Conservation (phyloP, 202 grass and related monocot species). For the Saccharum hybrid region DNA sequence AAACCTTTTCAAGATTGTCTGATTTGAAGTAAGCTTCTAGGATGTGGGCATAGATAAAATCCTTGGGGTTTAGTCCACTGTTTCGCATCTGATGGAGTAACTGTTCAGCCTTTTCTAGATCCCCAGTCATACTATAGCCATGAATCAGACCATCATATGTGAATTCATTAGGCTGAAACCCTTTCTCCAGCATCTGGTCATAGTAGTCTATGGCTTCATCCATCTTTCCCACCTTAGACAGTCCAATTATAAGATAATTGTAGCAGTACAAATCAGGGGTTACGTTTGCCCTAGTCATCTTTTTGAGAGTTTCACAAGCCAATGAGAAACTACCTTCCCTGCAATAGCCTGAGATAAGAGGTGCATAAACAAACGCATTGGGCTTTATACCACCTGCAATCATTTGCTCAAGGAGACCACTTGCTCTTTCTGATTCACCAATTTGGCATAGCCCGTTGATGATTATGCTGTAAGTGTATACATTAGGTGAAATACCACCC, state of each 20-base stretch:
- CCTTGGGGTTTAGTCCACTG: slow-evolving; percentile 55
- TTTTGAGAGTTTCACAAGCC: slow-evolving; percentile 60
- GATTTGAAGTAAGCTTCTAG: slow-evolving; percentile 68
- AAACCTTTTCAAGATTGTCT: slow-evolving; percentile 54
- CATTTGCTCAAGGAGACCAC: slow-evolving; percentile 68
- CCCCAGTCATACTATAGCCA: slow-evolving; percentile 56
- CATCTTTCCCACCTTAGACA: slow-evolving; percentile 69
- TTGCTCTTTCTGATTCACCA: slow-evolving; percentile 53
- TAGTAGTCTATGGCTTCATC: slow-evolving; percentile 63
- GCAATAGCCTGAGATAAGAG: slow-evolving; percentile 67
- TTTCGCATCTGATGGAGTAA: slow-evolving; percentile 61
- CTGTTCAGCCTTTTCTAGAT: slow-evolving; percentile 68
- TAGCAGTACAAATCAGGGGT: slow-evolving; percentile 71
- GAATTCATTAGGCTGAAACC: slow-evolving; percentile 45
- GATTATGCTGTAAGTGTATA: slow-evolving; percentile 63
- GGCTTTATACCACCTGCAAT: slow-evolving; percentile 54
- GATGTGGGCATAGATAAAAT: slow-evolving; percentile 59
- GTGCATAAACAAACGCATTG: slow-evolving; percentile 68
- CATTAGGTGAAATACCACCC: slow-evolving; percentile 48
- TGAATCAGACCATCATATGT: slow-evolving; percentile 68
- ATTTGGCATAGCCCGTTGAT: slow-evolving; percentile 68
- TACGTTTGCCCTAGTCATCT: slow-evolving; percentile 58
- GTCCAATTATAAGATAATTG: slow-evolving; percentile 72
- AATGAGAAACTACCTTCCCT: slow-evolving; percentile 61
- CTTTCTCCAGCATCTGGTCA: slow-evolving; percentile 58